Evolutionary conservation across 768 basidiomycete species (phyloP).

Genomic region (Pleurotus pulmonarius): DNA sequence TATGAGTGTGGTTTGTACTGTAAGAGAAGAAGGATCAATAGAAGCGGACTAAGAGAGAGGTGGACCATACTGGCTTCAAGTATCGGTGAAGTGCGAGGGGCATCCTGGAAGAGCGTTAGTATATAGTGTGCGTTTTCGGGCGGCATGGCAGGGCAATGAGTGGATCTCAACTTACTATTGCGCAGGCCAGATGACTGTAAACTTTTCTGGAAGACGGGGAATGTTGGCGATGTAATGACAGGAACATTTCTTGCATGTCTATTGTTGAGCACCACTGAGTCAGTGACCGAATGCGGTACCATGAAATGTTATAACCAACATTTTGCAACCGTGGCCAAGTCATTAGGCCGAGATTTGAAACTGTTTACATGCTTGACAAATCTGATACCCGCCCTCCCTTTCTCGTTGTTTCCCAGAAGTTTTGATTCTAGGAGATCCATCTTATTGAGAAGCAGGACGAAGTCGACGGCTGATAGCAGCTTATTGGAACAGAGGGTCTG

Average conservation of each 20-base stretch:
- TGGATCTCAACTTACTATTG: slow-evolving; percentile 40
- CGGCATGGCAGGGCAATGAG: not conserved
- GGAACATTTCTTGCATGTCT: slow-evolving; percentile 54
- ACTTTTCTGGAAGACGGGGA: slow-evolving; percentile 44
- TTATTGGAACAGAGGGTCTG: slow-evolving; percentile 56
- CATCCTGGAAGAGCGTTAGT: slow-evolving; percentile 31
- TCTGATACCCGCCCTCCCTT: slow-evolving; percentile 33
- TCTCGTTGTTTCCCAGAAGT: slow-evolving; percentile 23
- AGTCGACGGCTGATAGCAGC: slow-evolving; percentile 46
- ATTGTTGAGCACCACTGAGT: not conserved
- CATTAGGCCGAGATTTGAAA: slow-evolving; percentile 50
- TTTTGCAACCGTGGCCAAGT: slow-evolving; percentile 44
- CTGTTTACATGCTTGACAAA: slow-evolving; percentile 55
- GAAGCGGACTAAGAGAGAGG: no score
- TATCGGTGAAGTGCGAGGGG: slow-evolving; percentile 10
- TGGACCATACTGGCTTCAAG: not conserved
- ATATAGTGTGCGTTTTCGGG: slow-evolving; percentile 11
- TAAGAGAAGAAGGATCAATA: not conserved
- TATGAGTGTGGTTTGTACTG: not conserved
- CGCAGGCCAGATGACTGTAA: slow-evolving; percentile 54
- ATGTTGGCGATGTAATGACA: slow-evolving; percentile 44
- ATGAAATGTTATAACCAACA: slow-evolving; percentile 32
- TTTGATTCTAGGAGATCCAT: slow-evolving; percentile 55
- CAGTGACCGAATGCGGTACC: not conserved
- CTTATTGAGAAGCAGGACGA: slow-evolving; percentile 64